These are phyloP conservation scores for Aciculosporium take DNA, from an alignment of 2,329 filamentous ascomycete species.

Conservation along the genomic window DNA sequence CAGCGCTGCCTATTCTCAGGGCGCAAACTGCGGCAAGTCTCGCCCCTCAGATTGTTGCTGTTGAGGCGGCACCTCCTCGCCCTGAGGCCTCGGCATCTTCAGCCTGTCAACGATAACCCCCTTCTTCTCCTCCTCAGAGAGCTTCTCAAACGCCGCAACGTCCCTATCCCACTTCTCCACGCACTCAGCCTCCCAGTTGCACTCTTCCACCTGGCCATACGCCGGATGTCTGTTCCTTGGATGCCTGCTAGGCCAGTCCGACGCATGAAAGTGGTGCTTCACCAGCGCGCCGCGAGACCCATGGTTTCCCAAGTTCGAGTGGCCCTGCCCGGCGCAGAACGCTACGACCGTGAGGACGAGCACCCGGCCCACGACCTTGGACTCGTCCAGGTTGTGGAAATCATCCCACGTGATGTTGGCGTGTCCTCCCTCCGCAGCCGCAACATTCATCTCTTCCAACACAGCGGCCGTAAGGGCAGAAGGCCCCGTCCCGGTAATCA, in stretches of 20 bases:
- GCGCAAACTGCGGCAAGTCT: not conserved
- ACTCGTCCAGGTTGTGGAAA: constrained; percentile 54
- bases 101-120: constrained; percentile 25
- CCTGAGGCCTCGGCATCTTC: constrained; percentile 3
- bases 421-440: constrained; percentile 12
- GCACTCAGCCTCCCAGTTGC: constrained; percentile 54
- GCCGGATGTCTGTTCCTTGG: constrained; percentile 53
- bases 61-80: not conserved
- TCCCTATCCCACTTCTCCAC: constrained; percentile 52
- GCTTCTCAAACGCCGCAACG: constrained; percentile 42
- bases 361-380: constrained; percentile 48
- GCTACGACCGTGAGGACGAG: constrained; percentile 57
- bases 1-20: too few species aligned
- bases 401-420: constrained; percentile 41
- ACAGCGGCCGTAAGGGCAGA: constrained; percentile 55
- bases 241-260: constrained; percentile 54
- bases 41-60: not conserved
- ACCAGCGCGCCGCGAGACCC: constrained; percentile 51
- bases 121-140: constrained; percentile 46
- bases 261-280: constrained; percentile 63
- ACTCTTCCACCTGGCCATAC: constrained; percentile 55
- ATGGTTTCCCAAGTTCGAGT: constrained; percentile 59
- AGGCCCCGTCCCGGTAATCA: constrained; percentile 58
- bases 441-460: constrained; percentile 44
- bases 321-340: constrained; percentile 58